Percentiles rank a stretch among this genome's conserved stretches.
These are phyloP conservation scores for Russula virescens DNA, from an alignment of 768 basidiomycete species.

Conservation along the genomic window DNA sequence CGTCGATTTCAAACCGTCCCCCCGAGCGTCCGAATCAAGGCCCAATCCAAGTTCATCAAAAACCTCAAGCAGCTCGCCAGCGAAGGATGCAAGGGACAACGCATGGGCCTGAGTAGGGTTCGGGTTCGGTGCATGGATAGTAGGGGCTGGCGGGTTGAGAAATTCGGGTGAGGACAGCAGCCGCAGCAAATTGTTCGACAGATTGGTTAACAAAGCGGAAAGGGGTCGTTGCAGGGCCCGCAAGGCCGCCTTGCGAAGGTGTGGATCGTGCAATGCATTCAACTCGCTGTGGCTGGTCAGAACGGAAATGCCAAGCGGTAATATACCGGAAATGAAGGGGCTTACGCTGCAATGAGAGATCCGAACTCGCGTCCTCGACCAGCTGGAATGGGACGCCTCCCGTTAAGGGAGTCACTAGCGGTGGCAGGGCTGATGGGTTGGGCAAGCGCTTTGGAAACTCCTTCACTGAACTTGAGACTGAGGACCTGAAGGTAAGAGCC, in stretches of 20 bases:
- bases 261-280: constrained; percentile 51
- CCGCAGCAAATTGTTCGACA: constrained; percentile 63
- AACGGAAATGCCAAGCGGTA: background rate
- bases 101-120: constrained; percentile 71
- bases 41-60: constrained; percentile 66
- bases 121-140: constrained; percentile 44
- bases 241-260: constrained; percentile 63
- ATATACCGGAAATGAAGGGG: constrained; percentile 22
- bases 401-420: constrained; percentile 50
- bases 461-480: constrained; percentile 73
- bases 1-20: constrained; percentile 62
- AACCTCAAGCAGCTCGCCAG: constrained; percentile 64
- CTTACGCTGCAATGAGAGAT: constrained; percentile 64
- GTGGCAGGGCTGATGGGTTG: constrained; percentile 53
- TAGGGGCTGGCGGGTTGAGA: constrained; percentile 45
- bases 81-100: constrained; percentile 59
- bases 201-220: constrained; percentile 64
- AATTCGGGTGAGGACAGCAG: constrained; percentile 62
- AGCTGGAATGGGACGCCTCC: constrained; percentile 66
- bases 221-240: constrained; percentile 72
- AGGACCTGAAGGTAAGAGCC: constrained; percentile 76
- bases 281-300: constrained; percentile 50
- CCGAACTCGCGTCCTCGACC: constrained; percentile 68
- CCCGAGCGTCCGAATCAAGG: constrained; percentile 52
- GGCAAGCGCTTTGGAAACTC: constrained; percentile 67